These are phyloP conservation scores for Eimeria tenella DNA, from an alignment of 169 alveolate species.

Conservation along the genomic window DNA sequence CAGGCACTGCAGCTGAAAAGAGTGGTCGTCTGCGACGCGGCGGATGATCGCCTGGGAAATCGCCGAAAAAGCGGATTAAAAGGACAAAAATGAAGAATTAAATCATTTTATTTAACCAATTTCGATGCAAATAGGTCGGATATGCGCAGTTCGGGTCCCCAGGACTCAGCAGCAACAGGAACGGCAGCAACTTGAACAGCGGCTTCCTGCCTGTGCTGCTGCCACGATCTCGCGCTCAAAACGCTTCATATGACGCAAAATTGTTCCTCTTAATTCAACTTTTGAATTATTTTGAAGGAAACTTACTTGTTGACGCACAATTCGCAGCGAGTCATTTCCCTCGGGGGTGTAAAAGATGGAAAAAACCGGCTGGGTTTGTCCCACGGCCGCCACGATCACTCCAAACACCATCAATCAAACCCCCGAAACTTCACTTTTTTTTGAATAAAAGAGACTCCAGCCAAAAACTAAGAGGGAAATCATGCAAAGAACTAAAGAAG, in stretches of 20 bases:
- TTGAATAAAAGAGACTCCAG: not conserved
- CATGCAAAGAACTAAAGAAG: not conserved
- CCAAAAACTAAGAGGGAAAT: not conserved
- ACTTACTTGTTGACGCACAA: not conserved
- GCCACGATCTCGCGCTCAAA: no score
- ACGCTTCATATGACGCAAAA: no score
- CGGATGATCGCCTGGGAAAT: conserved; percentile 12
- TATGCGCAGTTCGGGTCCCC: no score
- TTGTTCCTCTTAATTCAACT: no score
- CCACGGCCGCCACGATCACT: conserved; percentile 29
- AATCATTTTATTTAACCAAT: no score
- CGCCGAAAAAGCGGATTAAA: not conserved
- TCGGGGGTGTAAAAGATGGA: conserved; percentile 4
- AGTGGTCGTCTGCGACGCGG: conserved; percentile 25
- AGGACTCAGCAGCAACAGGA: no score
- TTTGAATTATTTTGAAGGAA: not conserved
- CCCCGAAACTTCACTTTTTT: not conserved
- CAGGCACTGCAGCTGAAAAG: not conserved
- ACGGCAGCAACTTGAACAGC: no score
- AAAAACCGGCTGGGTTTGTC: conserved; percentile 12
- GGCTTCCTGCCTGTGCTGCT: no score
- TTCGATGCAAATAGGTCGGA: no score
- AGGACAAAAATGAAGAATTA: not conserved
- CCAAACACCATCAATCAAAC: conserved; percentile 8
- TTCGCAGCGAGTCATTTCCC: conserved; percentile 20